Evolutionary conservation across 768 basidiomycete species (phyloP), one percentile per base, ranked within the genome.

Genomic region (Trametes elegans): DNA sequence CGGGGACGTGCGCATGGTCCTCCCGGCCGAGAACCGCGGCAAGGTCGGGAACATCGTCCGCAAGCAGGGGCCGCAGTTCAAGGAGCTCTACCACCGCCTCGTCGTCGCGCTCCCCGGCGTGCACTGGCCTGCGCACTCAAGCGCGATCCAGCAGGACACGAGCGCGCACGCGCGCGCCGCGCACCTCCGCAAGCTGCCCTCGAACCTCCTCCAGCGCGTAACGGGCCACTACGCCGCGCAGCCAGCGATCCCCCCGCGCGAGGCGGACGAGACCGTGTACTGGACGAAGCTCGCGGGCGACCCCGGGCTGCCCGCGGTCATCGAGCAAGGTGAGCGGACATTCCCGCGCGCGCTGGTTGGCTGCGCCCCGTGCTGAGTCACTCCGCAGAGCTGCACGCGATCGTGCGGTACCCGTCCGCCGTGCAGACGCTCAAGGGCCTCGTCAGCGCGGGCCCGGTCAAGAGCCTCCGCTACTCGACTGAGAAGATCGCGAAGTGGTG

Each of bases 41-140:
- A 99, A 99, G 74, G 88, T 99, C n/a, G 74, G 75, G 42, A 98
- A 98, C 71, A 98, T 99, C 62, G 95, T 98, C 36, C 75, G 77
- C 52, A 84, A 83, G 46, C 92, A 97, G 73, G 76, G 78, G 16
- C 78, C 79, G 16, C 91, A 94, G 69, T 98, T 98, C 73, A 81
- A 82, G 54, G 89, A 90, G 66, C 73, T 98, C 54, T 98, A 98
- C 75, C 83, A 85, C 67, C 80, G 85, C 24, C 75, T 91, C 13
- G 88, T 86, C 3, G 80, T 82, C 24, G 90, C 87, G 0, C 72
- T 93, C 1, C 91, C 91, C 13, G 90, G 91, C 18, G 87, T 92
- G 14, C 79, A 84, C 66, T 93, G 90, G 91, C 74, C 75, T 5
- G 63, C 70, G 14, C 71, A 79, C 39, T 72, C 75, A 60, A 53